Evolutionary conservation across 305 asterid species (phyloP), one percentile per base, ranked within the genome.

Genomic region (Ilex paraguariensis): DNA sequence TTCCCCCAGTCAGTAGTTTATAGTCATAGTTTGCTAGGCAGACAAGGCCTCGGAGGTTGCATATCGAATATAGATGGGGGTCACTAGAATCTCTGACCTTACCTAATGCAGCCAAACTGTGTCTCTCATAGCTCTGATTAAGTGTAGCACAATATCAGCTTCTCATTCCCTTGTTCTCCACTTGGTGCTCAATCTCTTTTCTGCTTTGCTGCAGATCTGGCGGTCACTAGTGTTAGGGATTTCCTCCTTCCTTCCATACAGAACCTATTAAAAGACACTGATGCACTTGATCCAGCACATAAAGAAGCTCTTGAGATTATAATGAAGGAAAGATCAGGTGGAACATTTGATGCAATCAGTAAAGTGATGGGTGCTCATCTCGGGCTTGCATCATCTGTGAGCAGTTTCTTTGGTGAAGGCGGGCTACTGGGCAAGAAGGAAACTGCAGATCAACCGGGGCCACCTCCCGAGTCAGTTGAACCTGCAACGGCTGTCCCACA

Each of bases 271-370:
- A 94, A 86, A 80, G 99, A 90, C 72, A 61, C 65, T 2, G 99
- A 94, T 66, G 91, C 97, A 11, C 89, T 94, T 28, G 99, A 94
- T 77, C 99, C 99, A 70, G 99, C 99, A 51, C 99, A 94, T 77
- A 94, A 86, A 80, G 99, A 94, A 82, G 99, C 99, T 57, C 87
- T 94, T 15, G 99, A 94, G 78, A 84, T 90, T 30, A 87, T 94
- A 77, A 53, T 84, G 70, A 94, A 80, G 80, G 99, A 94, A 74
- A 74, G 99, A 72, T 90, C 96, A 3, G 92, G 96, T 17, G 95
- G 96, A 57, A 80, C 95, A 2, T 75, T 90, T 7, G 99, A 93
- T 57, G 66, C 96, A 10, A 63, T 90, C 28, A 90, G 95, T 64
- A 94, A 94, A 77, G 97, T 84, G 77, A 90, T 94, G 97, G 99